Percentiles rank a stretch among this genome's conserved stretches.
Conservation (phyloP, 2,329 filamentous ascomycete species). For the Phialocephala subalpina region DNA sequence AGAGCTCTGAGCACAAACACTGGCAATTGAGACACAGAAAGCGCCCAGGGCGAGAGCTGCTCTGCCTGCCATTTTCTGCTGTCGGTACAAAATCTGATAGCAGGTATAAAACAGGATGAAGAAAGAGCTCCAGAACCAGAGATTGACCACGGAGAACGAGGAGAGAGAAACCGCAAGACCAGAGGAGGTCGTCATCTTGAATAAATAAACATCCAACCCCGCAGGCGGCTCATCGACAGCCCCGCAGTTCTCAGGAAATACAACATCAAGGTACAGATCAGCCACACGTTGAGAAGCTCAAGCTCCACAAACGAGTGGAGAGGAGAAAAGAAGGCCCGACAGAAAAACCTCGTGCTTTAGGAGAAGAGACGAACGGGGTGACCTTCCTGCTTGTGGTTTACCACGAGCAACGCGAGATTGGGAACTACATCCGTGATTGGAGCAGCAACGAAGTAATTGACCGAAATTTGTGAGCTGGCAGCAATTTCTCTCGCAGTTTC, state of each 20-base stretch:
- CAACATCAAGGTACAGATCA: background rate
- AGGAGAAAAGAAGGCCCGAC: slow-evolving; percentile 10
- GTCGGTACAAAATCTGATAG: slow-evolving; percentile 22
- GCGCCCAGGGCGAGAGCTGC: slow-evolving; percentile 25
- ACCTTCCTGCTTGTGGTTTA: background rate
- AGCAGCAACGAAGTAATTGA: background rate
- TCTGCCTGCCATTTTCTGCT: slow-evolving; percentile 28
- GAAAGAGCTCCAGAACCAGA: slow-evolving; percentile 27
- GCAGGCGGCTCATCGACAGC: slow-evolving; percentile 5
- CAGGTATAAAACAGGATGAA: slow-evolving; percentile 20
- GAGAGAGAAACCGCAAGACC: background rate
- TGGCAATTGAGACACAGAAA: slow-evolving; percentile 24
- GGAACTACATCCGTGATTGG: background rate
- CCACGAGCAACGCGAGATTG: background rate
- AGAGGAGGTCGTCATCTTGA: slow-evolving; percentile 8
- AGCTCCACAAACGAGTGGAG: background rate
- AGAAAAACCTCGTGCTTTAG: background rate
- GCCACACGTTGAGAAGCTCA: background rate
- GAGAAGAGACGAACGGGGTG: background rate
- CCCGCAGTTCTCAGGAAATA: slow-evolving; percentile 3
- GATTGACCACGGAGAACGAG: slow-evolving; percentile 7
- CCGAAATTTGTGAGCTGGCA: slow-evolving; percentile 1
- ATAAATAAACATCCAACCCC: slow-evolving; percentile 9
- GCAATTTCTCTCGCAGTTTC: background rate
- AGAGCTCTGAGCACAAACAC: slow-evolving; percentile 27